phyloP scores from a whole-genome alignment of 768 basidiomycete genomes.

The Rhizopogon salebrosus region DNA sequence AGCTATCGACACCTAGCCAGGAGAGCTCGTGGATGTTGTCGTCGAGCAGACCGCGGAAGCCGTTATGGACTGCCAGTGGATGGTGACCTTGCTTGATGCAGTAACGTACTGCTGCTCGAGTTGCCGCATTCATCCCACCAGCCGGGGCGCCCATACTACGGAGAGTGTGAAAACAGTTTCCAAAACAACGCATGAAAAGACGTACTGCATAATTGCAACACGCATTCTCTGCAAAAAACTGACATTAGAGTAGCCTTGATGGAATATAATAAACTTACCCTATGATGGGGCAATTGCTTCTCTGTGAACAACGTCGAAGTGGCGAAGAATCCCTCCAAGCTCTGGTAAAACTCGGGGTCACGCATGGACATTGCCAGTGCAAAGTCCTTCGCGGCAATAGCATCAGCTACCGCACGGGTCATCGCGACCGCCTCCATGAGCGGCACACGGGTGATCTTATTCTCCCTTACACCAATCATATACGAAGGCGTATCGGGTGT shows the following conservation, averaged over 20 bases:
- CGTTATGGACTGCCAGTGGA: conserved; percentile 91
- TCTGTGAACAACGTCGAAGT: conserved; percentile 60
- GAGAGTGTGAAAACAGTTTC: not conserved
- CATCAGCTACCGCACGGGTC: conserved; percentile 82
- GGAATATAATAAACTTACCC: conserved; percentile 29
- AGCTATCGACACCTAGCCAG: conserved; percentile 96
- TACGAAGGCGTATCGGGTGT: conserved; percentile 90
- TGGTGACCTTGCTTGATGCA: conserved; percentile 90
- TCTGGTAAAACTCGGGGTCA: conserved; percentile 89
- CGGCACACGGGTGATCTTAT: conserved; percentile 90
- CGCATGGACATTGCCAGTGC: conserved; percentile 80
- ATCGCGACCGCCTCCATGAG: conserved; percentile 89
- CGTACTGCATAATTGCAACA: conserved; percentile 81
- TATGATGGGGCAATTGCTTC: conserved; percentile 43
- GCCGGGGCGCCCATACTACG: conserved; percentile 91
- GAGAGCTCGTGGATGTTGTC: conserved; percentile 81
- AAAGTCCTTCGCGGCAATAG: conserved; percentile 82
- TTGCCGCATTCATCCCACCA: conserved; percentile 98
- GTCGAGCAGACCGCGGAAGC: conserved; percentile 91
- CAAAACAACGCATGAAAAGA: not conserved
- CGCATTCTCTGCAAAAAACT: conserved; percentile 57
- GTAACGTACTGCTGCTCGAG: conserved; percentile 89
- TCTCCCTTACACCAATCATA: conserved; percentile 95
- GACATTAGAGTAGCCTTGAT: conserved; percentile 8
- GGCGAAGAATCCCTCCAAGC: conserved; percentile 76